Evolutionary conservation across 805 yeast species (phyloP), one percentile per base, ranked within the genome.

Genomic region (Candida ortonii): DNA sequence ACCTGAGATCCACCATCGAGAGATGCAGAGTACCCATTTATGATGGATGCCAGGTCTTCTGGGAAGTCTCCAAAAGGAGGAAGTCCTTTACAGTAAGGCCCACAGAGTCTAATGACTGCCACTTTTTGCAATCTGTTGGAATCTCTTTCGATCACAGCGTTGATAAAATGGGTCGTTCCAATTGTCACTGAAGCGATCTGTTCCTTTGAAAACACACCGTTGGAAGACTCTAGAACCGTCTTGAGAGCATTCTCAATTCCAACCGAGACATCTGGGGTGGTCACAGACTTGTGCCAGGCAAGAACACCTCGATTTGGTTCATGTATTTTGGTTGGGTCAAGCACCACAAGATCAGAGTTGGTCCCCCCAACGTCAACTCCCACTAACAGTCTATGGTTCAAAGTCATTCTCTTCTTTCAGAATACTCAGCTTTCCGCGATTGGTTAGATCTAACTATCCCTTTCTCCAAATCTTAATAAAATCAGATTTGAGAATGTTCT

Each of bases 321-420:
- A n/a, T 31, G 20, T n/a, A 53, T 30, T 7, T 32, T 25, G 6
- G 51, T 19, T 0, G 73, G 68, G 33, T 68, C 65, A 7, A 69
- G 38, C 9, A 70, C 47, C 15, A 69, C 73, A n/a, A 66, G 55
- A 46, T 70, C 74, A 0, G 73, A 66, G 53, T 68, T 68, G 26
- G 74, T 70, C 6, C 74, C 74, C 17, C 74, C 74, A 28, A 70
- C 73, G 44, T 70, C 75, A n/a, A 70, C 63, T 14, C 74, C 76
- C 17, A 69, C 58, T 8, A 64, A 19, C 13, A 31, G 22, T 22
- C 33, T 37, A 19, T 29, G 36, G 4, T 25, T 20, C 10, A 20
- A 7, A 20, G 22, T 20, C 22, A 20, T 20, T n/a, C n/a, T n/a
- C n/a, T n/a, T n/a, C n/a, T n/a, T n/a, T n/a, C n/a, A n/a, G n/a